Conservation (phyloP, 495 filamentous ascomycete genomes). For the Hamigera avellanea region DNA sequence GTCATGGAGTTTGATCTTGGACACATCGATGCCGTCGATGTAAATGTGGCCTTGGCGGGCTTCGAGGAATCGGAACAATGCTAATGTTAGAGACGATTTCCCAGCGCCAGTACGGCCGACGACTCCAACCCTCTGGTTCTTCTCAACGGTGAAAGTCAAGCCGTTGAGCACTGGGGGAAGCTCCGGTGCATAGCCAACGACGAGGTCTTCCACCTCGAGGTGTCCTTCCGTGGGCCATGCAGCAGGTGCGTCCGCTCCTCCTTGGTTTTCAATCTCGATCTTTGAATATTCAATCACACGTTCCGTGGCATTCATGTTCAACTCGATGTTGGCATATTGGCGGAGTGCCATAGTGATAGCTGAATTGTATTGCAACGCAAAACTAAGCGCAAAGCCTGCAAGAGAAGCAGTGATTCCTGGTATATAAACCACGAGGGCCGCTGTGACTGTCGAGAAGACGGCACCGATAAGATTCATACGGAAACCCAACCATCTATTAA, state of each 20-base stretch:
- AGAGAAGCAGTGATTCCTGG: slow-evolving; percentile 59
- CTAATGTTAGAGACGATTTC: slow-evolving; percentile 74
- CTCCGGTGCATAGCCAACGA: slow-evolving; percentile 65
- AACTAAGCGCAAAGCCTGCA: slow-evolving; percentile 67
- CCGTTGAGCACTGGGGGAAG: slow-evolving; percentile 67
- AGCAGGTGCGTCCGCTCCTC: slow-evolving; percentile 49
- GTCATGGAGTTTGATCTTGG: slow-evolving; percentile 60
- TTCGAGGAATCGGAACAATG: slow-evolving; percentile 75
- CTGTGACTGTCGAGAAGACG: slow-evolving; percentile 54
- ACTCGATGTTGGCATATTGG: slow-evolving; percentile 46
- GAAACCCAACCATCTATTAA: slow-evolving; percentile 64
- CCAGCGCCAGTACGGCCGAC: slow-evolving; percentile 82
- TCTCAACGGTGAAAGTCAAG: slow-evolving; percentile 55
- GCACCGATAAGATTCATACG: slow-evolving; percentile 61
- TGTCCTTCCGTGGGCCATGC: slow-evolving; percentile 71
- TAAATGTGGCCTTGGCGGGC: slow-evolving; percentile 56
- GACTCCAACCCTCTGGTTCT: slow-evolving; percentile 68
- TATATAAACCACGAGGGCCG: slow-evolving; percentile 49
- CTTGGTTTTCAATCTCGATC: slow-evolving; percentile 54
- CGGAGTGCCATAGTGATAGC: slow-evolving; percentile 36
- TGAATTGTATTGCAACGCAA: slow-evolving; percentile 42
- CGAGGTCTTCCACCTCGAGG: slow-evolving; percentile 60
- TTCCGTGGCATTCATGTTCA: slow-evolving; percentile 80
- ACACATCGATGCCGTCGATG: slow-evolving; percentile 69
- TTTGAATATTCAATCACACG: slow-evolving; percentile 71